Base-by-base conservation (phyloP, 164 flowering plant species). In the Piper betle region DNA sequence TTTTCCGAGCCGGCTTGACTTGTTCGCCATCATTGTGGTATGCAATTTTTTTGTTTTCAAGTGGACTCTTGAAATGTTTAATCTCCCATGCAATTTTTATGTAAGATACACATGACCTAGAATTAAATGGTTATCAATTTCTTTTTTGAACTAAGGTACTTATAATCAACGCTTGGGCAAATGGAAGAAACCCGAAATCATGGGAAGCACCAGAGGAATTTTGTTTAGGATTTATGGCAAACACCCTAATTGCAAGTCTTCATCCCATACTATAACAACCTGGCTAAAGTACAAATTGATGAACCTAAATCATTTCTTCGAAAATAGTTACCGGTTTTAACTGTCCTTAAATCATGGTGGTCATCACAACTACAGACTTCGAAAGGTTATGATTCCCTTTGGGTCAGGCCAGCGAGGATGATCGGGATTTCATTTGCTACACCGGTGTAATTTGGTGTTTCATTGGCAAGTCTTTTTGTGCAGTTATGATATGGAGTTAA, bases 401-500 rank as follows among this genome's bases (percentile, higher is more conserved):
- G 67, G 67, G 7, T 50, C 61, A 16, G 67, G 67, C 11, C 53
- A 61, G 5, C 57, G 67, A 43, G 61, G 40, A 15, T 64, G 67
- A 20, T 61, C 67, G 3, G 61, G 67, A 39, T 43, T 64, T 40
- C 10, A 9, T 15, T 64, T 50, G n/a, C n/a, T 33, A 48, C 57
- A 6, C 25, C 18, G 6, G 15, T 46, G 18, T 18, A 6, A 13
- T 15, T 57, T 6, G 38, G 57, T 33, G 55, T 57, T 11, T n/a
- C 53, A 3, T 15, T 86, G 66, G 87, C 81, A 4, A 76, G 81
- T 61, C 71, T 88, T 2, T 74, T 86, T n/a, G 3, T 86, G 84
- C 2, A 5, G 1, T 20, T 64, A 57, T 46, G 61, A 64, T 3
- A 57, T 61, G 67, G 60, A 58, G 38, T n/a, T n/a, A n/a, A 10